Evolutionary conservation across 2,329 filamentous ascomycete genomes (phyloP).

Genomic region (Samsoniella hepiali): DNA sequence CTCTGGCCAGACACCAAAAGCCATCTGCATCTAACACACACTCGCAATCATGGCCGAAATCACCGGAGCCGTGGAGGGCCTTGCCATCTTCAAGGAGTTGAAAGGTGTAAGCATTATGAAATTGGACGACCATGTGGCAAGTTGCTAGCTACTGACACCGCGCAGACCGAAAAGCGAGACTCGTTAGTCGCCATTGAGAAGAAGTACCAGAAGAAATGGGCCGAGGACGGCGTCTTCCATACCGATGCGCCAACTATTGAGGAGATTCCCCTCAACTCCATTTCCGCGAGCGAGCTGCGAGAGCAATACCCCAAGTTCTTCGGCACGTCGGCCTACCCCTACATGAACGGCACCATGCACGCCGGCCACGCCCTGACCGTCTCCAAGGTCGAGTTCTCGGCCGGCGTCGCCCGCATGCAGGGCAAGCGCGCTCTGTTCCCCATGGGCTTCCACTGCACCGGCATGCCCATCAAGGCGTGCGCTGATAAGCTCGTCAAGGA

Average conservation of each 20-base stretch:
- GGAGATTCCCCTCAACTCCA: conserved; percentile 73
- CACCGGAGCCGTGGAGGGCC: conserved; percentile 48
- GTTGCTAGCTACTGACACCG: conserved; percentile 21
- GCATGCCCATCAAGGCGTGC: conserved; percentile 97
- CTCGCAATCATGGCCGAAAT: conserved; percentile 42
- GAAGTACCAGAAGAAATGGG: conserved; percentile 76
- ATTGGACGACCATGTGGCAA: no score
- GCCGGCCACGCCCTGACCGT: conserved; percentile 90
- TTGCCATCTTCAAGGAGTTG: conserved; percentile 56
- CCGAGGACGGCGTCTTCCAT: conserved; percentile 65
- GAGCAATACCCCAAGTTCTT: conserved; percentile 88
- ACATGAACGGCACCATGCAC: conserved; percentile 86
- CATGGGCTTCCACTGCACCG: conserved; percentile 87
- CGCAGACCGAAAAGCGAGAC: conserved; percentile 81
- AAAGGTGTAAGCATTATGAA: conserved; percentile 47
- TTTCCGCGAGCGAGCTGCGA: conserved; percentile 71
- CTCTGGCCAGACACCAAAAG: not conserved
- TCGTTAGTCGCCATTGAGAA: conserved; percentile 79
- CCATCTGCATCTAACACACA: not conserved
- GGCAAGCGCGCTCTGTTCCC: conserved; percentile 86
- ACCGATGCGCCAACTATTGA: conserved; percentile 74
- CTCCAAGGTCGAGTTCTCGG: conserved; percentile 88
- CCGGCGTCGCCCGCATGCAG: conserved; percentile 84
- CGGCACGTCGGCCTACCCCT: conserved; percentile 54
- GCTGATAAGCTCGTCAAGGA: conserved; percentile 93